These are phyloP conservation scores for Microdochium paspali DNA, from an alignment of 2,329 filamentous ascomycete genomes.

Conservation along the genomic window DNA sequence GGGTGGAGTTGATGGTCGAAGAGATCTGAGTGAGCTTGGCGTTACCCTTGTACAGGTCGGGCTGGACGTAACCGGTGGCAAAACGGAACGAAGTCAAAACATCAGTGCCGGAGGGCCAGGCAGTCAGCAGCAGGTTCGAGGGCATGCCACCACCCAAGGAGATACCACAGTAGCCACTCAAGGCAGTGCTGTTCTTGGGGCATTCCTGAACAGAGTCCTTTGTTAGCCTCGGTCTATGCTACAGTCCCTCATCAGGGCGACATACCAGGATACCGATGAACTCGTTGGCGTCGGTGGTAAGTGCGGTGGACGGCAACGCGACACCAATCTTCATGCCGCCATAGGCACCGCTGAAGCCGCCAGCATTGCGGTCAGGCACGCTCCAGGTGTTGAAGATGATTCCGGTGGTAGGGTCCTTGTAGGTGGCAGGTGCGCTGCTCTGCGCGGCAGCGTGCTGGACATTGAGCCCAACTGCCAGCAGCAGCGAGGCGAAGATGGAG, in stretches of 20 bases:
- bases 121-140: constrained; percentile 45
- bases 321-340: constrained; percentile 44
- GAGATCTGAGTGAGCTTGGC: constrained; percentile 53
- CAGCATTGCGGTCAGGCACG: constrained; percentile 18
- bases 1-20: constrained; percentile 43
- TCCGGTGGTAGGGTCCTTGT: constrained; percentile 36
- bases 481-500: constrained; percentile 9
- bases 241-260: neutral
- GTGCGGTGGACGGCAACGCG: constrained; percentile 38
- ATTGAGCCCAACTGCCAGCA: constrained; percentile 13
- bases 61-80: constrained; percentile 47
- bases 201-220: constrained; percentile 25
- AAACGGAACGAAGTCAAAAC: constrained; percentile 50
- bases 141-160: constrained; percentile 49
- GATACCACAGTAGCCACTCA: constrained; percentile 49
- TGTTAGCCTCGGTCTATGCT: neutral
- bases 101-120: constrained; percentile 42
- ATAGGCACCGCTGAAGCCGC: constrained; percentile 21
- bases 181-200: constrained; percentile 29
- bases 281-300: constrained; percentile 38
- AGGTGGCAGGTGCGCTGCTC: constrained; percentile 18
- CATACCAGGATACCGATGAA: constrained; percentile 50
- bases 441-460: constrained; percentile 13
- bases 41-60: constrained; percentile 49
- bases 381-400: constrained; percentile 44